Evolutionary conservation across 441 rosid species (phyloP).

Genomic region (Euphorbia celastroides): DNA sequence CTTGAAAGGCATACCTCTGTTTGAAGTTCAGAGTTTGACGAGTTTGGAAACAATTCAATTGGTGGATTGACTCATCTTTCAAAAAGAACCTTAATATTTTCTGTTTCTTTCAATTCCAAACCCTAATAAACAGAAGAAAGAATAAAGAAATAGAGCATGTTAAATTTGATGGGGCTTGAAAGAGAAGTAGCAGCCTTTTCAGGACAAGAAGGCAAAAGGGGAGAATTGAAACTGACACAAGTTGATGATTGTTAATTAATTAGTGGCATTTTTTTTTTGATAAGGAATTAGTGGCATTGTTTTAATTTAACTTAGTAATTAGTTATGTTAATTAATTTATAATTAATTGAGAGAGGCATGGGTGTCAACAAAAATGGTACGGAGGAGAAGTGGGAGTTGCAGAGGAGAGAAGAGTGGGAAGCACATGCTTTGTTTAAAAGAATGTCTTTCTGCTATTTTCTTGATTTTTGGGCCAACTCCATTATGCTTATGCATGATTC

Average conservation of each 20-base stretch:
- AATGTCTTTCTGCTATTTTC: slow-evolving; percentile 36
- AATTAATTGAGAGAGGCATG: no score
- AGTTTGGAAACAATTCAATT: slow-evolving; percentile 18
- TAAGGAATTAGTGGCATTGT: no score
- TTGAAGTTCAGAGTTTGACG: slow-evolving; percentile 14
- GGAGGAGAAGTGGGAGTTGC: slow-evolving; percentile 12
- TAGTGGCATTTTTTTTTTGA: no score
- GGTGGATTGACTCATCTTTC: slow-evolving; percentile 32
- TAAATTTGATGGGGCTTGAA: no score
- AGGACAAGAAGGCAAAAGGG: slow-evolving; percentile 28
- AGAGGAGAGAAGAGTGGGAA: slow-evolving; percentile 46
- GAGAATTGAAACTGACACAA: neutral
- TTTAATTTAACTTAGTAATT: no score
- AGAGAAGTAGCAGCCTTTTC: slow-evolving; percentile 43
- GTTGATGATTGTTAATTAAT: no score
- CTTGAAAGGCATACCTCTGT: slow-evolving; percentile 13
- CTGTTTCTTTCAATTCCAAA: neutral
- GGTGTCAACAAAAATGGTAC: neutral
- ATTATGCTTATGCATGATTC: slow-evolving; percentile 32
- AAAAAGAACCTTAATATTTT: slow-evolving; percentile 25
- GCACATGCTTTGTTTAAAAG: slow-evolving; percentile 48
- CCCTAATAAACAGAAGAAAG: slow-evolving; percentile 13
- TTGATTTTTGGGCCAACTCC: slow-evolving; percentile 57
- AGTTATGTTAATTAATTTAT: no score
- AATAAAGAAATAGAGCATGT: no score